Base-by-base conservation (phyloP, 2,329 filamentous ascomycete genomes). In the Penicillium sp. region DNA sequence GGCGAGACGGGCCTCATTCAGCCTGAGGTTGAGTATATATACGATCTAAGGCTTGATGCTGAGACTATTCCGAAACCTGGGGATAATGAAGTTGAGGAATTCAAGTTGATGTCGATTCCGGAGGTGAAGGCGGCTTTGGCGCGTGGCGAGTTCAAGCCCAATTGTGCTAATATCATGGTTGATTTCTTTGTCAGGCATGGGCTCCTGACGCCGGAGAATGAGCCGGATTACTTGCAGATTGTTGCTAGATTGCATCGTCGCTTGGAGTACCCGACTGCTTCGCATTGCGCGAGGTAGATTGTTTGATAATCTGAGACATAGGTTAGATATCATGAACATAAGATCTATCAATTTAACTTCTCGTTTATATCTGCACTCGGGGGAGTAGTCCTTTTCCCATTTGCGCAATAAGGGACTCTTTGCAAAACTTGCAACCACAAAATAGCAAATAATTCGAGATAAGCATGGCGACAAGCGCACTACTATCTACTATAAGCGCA, bases 171-270 rank as follows among this genome's bases (percentile, higher is more conserved):
- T 57, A 84, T 96, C 47, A 77, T 94, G 71, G 76, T 97, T 45
- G 92, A 97, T 73, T 99, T 97, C 77, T 90, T 99, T 71, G 81
- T 96, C 64, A 84, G 93, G 52, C 90, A 92, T 74, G 89, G 90
- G 0, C 84, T 96, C 60, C 70, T 97, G 69, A 95, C 88, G 9
- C 75, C 79, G 43, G 89, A 90, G 66, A 91, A 92, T 70, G 92
- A 97, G 77, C 82, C 83, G 49, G 79, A 93, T 68, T 92, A 88
- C 70, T 80, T 88, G 60, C 87, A 92, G 75, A 92, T 97, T 66
- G 79, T 85, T 60, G 80, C 81, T 57, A 84, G 90, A 70, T 77
- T 96, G 73, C 92, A 94, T 77, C 86, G 93, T 58, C 81, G 83
- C 59, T 79, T 96, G 65, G 88, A 91, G 55, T 96, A 97, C 70